phyloP scores from a whole-genome alignment of 1,284 basidiomycete genomes.

The Sparassis latifolia region DNA sequence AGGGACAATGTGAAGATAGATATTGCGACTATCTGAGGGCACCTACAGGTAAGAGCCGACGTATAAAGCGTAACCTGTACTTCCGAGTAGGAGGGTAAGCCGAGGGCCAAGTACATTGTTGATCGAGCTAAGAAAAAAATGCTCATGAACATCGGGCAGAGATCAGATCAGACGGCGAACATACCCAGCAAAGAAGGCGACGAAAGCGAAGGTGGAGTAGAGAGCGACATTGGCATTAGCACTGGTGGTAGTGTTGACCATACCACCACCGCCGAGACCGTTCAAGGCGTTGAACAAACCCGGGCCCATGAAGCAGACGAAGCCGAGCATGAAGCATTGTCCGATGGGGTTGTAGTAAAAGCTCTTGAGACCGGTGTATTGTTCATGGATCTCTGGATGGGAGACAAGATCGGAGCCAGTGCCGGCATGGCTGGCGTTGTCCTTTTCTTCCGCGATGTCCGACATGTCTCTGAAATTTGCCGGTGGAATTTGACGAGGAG shows the following conservation, averaged over 20 bases:
- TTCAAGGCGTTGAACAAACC: constrained; percentile 43
- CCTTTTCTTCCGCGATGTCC: constrained; percentile 9
- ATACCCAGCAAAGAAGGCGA: constrained; percentile 61
- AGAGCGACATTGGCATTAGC: constrained; percentile 63
- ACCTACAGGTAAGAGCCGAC: constrained; percentile 67
- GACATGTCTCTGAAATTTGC: constrained; percentile 9
- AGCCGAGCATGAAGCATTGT: constrained; percentile 52
- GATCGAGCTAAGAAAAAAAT: constrained; percentile 45
- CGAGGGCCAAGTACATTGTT: constrained; percentile 74
- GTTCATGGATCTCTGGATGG: constrained; percentile 16
- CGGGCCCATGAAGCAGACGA: constrained; percentile 65
- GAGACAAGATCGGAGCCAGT: constrained; percentile 13
- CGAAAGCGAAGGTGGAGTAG: constrained; percentile 63
- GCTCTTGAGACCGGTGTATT: constrained; percentile 26
- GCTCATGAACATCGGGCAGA: not conserved
- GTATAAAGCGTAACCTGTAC: constrained; percentile 66
- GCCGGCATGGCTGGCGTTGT: constrained; percentile 6
- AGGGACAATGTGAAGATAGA: constrained; percentile 3
- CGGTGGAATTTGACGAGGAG: not conserved
- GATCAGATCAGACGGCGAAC: constrained; percentile 17
- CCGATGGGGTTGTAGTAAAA: constrained; percentile 33
- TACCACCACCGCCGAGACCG: constrained; percentile 68
- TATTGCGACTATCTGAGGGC: not conserved
- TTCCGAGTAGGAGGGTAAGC: constrained; percentile 66
- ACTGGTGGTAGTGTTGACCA: constrained; percentile 50